Evolutionary conservation across 495 filamentous ascomycete genomes (phyloP).

Genomic region (Cudoniella acicularis): DNA sequence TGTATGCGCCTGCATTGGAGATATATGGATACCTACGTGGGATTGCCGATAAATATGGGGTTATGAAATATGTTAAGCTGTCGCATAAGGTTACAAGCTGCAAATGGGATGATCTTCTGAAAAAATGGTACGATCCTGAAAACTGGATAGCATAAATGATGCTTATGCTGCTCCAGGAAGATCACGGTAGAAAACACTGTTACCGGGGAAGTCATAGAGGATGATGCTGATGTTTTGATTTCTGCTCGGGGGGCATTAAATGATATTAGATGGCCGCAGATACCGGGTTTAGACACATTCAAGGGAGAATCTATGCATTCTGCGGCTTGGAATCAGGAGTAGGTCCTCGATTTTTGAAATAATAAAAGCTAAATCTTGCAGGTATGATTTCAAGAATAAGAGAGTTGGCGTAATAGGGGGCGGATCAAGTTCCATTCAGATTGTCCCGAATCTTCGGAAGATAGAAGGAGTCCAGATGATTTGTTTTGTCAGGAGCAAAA

Average conservation of each 20-base stretch:
- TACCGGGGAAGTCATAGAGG: constrained; percentile 17
- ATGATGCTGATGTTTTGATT: constrained; percentile 21
- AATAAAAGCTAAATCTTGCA: no score
- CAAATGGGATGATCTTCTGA: constrained; percentile 43
- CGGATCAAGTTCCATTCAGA: constrained; percentile 54
- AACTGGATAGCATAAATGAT: constrained; percentile 15
- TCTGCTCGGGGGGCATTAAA: constrained; percentile 38
- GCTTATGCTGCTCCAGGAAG: constrained; percentile 15
- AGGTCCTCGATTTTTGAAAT: neutral
- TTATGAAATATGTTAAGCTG: constrained; percentile 49
- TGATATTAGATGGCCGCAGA: constrained; percentile 43
- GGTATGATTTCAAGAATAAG: constrained; percentile 41
- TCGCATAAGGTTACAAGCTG: constrained; percentile 44
- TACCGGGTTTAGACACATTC: constrained; percentile 38
- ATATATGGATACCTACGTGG: constrained; percentile 64
- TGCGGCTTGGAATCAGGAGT: constrained; percentile 46
- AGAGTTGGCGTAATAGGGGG: constrained; percentile 51
- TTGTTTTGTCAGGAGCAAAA: constrained; percentile 62
- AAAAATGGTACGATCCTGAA: constrained; percentile 43
- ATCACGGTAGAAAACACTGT: constrained; percentile 32
- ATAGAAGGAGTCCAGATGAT: constrained; percentile 46
- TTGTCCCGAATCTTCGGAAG: constrained; percentile 43
- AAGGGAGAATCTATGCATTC: constrained; percentile 43
- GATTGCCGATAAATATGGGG: constrained; percentile 56
- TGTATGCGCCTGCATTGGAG: constrained; percentile 61